phyloP scores from a whole-genome alignment of 345 rosid species.

The Citrus mangshanensis region DNA sequence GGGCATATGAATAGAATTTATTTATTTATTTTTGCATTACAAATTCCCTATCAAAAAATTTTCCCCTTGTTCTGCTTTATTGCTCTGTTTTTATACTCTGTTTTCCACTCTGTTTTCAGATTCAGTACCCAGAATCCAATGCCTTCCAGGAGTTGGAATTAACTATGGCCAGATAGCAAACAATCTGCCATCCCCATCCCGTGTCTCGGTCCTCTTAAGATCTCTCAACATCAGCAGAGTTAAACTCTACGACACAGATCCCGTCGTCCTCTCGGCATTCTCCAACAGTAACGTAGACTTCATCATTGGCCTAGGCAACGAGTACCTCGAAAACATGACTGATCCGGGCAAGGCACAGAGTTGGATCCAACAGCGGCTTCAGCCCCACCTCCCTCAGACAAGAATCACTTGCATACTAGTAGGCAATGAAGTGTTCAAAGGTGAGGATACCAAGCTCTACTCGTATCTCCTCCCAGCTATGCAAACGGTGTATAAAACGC shows the following conservation, averaged over 20 bases:
- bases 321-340: constrained; percentile 50
- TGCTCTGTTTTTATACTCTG: not conserved
- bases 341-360: constrained; percentile 55
- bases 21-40: not conserved
- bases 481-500: constrained; percentile 47
- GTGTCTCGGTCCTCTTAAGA: constrained; percentile 52
- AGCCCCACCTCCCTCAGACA: constrained; percentile 57
- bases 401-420: constrained; percentile 63
- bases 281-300: constrained; percentile 64
- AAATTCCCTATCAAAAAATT: not conserved
- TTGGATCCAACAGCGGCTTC: constrained; percentile 66
- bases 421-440: constrained; percentile 72
- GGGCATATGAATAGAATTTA: not conserved
- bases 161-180: constrained; percentile 92
- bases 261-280: constrained; percentile 74
- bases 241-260: constrained; percentile 83
- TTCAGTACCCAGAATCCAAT: constrained; percentile 14
- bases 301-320: constrained; percentile 72
- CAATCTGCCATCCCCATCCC: constrained; percentile 75
- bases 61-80: not conserved
- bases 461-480: constrained; percentile 73
- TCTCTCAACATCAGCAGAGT: constrained; percentile 68
- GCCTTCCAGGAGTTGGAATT: constrained; percentile 55
- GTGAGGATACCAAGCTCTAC: constrained; percentile 32
- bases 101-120: constrained; percentile 16